Conservation (phyloP, 1,139 yeast genomes). For the Meyerozyma guilliermondii region DNA sequence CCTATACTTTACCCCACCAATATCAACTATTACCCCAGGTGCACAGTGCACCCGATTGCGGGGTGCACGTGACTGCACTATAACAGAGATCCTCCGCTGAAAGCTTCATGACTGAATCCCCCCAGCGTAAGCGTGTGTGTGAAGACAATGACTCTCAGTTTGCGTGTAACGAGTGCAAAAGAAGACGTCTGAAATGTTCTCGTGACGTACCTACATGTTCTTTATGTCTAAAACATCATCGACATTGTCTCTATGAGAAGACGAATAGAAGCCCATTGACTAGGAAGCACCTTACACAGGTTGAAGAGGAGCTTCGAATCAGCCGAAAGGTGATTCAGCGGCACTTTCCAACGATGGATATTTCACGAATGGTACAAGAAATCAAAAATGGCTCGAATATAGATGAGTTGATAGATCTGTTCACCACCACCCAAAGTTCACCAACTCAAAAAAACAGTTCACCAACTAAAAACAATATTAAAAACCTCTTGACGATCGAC, state of each 20-base stretch:
- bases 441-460: too few relatives aligned
- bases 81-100: background rate
- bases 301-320: slow-evolving; percentile 12
- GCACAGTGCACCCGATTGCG: slow-evolving; percentile 1
- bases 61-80: background rate
- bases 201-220: slow-evolving; percentile 14
- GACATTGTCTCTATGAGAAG: slow-evolving; percentile 16
- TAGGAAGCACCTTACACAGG: slow-evolving; percentile 16
- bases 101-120: background rate
- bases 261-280: slow-evolving; percentile 15
- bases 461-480: background rate
- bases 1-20: too few relatives aligned
- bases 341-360: slow-evolving; percentile 10
- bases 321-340: slow-evolving; percentile 5
- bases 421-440: background rate
- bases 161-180: slow-evolving; percentile 15
- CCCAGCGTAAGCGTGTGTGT: background rate
- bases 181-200: slow-evolving; percentile 15
- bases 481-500: background rate
- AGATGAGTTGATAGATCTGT: slow-evolving; percentile 6
- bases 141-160: slow-evolving; percentile 1
- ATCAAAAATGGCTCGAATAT: slow-evolving; percentile 13
- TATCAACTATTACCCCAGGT: background rate
- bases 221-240: slow-evolving; percentile 11
- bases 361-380: slow-evolving; percentile 5